These are phyloP conservation scores for Saccharomycopsis schoenii DNA, from an alignment of 805 yeast species.

Conservation along the genomic window DNA sequence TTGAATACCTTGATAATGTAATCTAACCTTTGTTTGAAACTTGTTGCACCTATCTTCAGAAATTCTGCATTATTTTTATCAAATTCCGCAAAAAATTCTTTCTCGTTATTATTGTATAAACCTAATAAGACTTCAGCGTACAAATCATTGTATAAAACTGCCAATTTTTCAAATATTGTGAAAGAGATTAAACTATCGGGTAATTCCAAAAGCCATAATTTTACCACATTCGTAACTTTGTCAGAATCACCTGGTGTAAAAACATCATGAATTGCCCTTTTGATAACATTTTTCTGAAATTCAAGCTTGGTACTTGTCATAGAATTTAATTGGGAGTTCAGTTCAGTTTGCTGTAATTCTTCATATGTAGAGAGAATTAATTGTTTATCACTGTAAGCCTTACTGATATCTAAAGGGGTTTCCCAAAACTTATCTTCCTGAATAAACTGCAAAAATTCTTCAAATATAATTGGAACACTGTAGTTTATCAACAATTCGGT, in stretches of 20 bases:
- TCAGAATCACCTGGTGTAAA: not conserved
- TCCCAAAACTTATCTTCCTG: conserved; percentile 15
- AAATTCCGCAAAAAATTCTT: not conserved
- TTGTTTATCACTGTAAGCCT: conserved; percentile 13
- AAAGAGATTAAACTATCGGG: conserved; percentile 48
- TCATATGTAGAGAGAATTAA: conserved; percentile 9
- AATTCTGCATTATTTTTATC: not conserved
- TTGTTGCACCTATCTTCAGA: not conserved
- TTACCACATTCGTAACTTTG: conserved; percentile 33
- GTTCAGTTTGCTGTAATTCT: conserved; percentile 4
- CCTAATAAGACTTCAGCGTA: conserved; percentile 1
- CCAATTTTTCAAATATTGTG: conserved; percentile 22
- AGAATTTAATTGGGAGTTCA: conserved; percentile 10
- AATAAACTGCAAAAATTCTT: conserved; percentile 3
- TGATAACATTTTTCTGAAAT: conserved; percentile 4
- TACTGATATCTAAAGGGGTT: conserved; percentile 14
- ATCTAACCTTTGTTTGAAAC: conserved; percentile 6
- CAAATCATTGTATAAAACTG: conserved; percentile 9
- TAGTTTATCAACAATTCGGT: not conserved
- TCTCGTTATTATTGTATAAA: not conserved
- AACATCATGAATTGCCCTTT: conserved; percentile 1
- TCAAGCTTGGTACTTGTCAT: not conserved
- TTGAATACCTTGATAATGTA: conserved; percentile 18
- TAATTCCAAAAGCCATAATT: conserved; percentile 47
- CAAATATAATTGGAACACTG: conserved; percentile 14